Conservation (phyloP, 1,284 basidiomycete genomes). For the Apiotrichum sp. region DNA sequence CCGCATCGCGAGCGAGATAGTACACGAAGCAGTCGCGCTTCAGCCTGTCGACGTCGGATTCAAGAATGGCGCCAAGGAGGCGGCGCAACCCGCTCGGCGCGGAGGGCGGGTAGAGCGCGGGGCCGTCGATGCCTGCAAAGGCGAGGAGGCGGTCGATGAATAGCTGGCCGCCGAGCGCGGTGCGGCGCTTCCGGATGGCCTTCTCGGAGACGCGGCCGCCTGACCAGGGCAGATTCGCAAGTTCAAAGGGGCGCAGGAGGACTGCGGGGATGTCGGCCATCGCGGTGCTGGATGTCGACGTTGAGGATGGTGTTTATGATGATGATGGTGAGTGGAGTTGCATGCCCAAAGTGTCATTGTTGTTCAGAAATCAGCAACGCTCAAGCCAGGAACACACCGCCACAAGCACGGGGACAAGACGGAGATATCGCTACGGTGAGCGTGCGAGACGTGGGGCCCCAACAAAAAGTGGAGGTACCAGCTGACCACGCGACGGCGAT, state of each 20-base stretch:
- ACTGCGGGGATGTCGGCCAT: conserved; percentile 27
- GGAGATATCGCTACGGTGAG: too few relatives aligned
- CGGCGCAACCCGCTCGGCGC: conserved; percentile 30
- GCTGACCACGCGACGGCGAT: too few relatives aligned
- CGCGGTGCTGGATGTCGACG: not conserved
- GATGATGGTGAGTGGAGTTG: too few relatives aligned
- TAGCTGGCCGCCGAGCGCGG: conserved; percentile 18
- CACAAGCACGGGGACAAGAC: too few relatives aligned
- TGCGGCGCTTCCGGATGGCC: conserved; percentile 13
- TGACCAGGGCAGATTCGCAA: conserved; percentile 28
- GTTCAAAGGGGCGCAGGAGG: conserved; percentile 36
- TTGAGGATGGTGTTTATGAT: too few relatives aligned
- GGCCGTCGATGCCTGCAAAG: conserved; percentile 21
- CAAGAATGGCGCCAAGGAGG: conserved; percentile 30
- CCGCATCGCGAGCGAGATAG: conserved; percentile 37
- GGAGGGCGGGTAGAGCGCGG: conserved; percentile 33
- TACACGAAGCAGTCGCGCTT: conserved; percentile 42
- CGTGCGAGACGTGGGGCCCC: too few relatives aligned
- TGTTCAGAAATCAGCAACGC: too few relatives aligned
- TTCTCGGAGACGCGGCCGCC: not conserved
- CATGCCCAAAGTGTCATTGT: too few relatives aligned
- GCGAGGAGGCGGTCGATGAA: conserved; percentile 37
- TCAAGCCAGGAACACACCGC: too few relatives aligned
- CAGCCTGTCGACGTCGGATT: conserved; percentile 27
- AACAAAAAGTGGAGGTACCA: too few relatives aligned